Percentiles rank a stretch among this genome's conserved stretches.
Evolutionary conservation across 805 yeast genomes (phyloP).

Genomic region (Starmerella powellii): DNA sequence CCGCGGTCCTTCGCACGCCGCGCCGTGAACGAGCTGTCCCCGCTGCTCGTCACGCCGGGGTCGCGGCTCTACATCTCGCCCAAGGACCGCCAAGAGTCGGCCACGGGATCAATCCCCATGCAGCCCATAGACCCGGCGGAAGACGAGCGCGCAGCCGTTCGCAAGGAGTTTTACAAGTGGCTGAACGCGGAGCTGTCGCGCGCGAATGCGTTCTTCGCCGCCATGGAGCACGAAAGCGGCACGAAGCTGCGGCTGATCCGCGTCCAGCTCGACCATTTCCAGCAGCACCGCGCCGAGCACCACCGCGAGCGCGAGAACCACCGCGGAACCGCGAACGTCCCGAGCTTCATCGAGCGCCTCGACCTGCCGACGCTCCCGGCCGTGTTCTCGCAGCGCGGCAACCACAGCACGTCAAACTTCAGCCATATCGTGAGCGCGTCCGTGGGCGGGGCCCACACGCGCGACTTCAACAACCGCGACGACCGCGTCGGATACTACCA

Average conservation of each 20-base stretch:
- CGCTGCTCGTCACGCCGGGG: conserved; percentile 16
- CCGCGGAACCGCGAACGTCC: conserved; percentile 1
- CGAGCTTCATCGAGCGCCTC: conserved; percentile 5
- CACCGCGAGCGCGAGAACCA: conserved; percentile 4
- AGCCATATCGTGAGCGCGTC: background rate
- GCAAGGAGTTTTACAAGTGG: conserved; percentile 50
- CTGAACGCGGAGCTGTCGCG: conserved; percentile 47
- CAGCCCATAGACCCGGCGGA: conserved; percentile 1
- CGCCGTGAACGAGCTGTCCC: conserved; percentile 22
- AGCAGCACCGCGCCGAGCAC: conserved; percentile 34
- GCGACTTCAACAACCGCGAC: conserved; percentile 15
- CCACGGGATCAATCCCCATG: conserved; percentile 12
- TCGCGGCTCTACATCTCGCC: conserved; percentile 3
- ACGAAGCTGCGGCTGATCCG: conserved; percentile 50
- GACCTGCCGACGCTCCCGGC: conserved; percentile 19
- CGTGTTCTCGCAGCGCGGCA: background rate
- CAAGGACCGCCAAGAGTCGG: background rate
- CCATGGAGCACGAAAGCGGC: conserved; percentile 48
- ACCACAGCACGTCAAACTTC: background rate
- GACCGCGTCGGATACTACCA: conserved; percentile 41
- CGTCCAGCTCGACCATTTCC: conserved; percentile 49
- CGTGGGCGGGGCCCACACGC: conserved; percentile 8
- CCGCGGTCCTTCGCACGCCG: background rate
- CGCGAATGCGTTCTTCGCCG: conserved; percentile 49
- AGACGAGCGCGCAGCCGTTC: conserved; percentile 25